Evolutionary conservation across 2,329 filamentous ascomycete species (phyloP).

Genomic region (Alternaria tenuissima): DNA sequence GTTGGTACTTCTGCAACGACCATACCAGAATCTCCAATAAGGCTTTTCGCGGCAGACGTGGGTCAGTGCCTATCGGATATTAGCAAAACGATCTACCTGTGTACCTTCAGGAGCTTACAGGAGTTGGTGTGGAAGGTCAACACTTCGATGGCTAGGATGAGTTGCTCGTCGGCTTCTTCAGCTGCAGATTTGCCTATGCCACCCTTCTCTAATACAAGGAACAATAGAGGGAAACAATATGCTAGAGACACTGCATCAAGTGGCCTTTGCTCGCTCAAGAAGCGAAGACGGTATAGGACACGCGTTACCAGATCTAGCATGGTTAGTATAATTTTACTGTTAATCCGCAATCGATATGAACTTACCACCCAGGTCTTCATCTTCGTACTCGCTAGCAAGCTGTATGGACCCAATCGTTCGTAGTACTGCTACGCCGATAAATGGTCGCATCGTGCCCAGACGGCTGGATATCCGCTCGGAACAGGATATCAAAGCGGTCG

Average conservation of each 20-base stretch:
- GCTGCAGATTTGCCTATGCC: constrained; percentile 72
- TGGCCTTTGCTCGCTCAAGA: constrained; percentile 90
- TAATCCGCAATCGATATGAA: neutral
- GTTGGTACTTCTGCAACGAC: constrained; percentile 87
- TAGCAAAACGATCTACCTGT: constrained; percentile 16
- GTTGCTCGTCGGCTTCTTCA: constrained; percentile 88
- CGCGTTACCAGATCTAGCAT: constrained; percentile 74
- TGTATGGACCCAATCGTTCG: constrained; percentile 78
- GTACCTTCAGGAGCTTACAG: constrained; percentile 56
- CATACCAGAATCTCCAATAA: constrained; percentile 75
- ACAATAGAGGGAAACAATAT: constrained; percentile 84
- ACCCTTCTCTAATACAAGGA: constrained; percentile 79
- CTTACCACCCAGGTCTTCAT: constrained; percentile 76
- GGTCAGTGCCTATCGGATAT: constrained; percentile 64
- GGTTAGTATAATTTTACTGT: constrained; percentile 23
- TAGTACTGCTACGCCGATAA: constrained; percentile 87
- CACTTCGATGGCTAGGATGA: constrained; percentile 88
- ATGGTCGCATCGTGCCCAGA: constrained; percentile 78
- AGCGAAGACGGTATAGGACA: constrained; percentile 88
- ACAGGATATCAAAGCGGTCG: constrained; percentile 80
- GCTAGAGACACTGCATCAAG: constrained; percentile 88
- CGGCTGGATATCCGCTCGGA: constrained; percentile 77
- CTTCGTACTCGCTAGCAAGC: constrained; percentile 73
- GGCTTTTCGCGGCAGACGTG: constrained; percentile 77
- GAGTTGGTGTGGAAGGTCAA: constrained; percentile 86